These are phyloP conservation scores for Solanum infundibuliforme DNA, from an alignment of 257 asterid genomes.

Conservation along the genomic window DNA sequence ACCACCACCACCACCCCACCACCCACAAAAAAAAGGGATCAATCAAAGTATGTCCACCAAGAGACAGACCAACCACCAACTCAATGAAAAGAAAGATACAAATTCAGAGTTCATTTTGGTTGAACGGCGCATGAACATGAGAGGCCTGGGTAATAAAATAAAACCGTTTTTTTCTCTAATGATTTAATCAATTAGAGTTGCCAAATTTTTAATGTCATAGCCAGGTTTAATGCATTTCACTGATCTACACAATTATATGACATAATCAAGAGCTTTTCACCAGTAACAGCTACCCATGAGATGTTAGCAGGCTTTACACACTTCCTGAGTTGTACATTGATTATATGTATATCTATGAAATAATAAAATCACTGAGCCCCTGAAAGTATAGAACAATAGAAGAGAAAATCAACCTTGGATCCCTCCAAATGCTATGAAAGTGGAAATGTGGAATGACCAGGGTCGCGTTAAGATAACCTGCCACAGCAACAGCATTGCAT, in stretches of 20 bases:
- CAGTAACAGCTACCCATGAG: neutral
- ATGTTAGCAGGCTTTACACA: neutral
- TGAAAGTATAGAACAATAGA: neutral
- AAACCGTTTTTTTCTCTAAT: neutral
- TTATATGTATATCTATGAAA: neutral
- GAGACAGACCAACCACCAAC: neutral
- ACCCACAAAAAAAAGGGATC: neutral
- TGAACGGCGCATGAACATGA: neutral
- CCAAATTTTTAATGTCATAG: neutral
- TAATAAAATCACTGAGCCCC: neutral
- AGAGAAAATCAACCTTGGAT: slow-evolving; percentile 55
- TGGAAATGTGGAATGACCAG: slow-evolving; percentile 89
- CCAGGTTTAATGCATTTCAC: neutral
- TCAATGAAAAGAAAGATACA: neutral
- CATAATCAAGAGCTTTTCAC: neutral
- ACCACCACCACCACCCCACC: neutral
- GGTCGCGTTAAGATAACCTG: slow-evolving; percentile 93
- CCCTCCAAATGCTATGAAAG: slow-evolving; percentile 97
- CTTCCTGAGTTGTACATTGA: neutral
- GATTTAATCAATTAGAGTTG: neutral
- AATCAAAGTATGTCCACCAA: neutral
- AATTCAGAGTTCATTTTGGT: neutral
- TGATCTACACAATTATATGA: neutral
- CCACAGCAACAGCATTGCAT: slow-evolving; percentile 99
- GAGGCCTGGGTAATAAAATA: neutral